These are phyloP conservation scores for Cercospora canescens DNA, from an alignment of 2,329 filamentous ascomycete species.

Conservation along the genomic window DNA sequence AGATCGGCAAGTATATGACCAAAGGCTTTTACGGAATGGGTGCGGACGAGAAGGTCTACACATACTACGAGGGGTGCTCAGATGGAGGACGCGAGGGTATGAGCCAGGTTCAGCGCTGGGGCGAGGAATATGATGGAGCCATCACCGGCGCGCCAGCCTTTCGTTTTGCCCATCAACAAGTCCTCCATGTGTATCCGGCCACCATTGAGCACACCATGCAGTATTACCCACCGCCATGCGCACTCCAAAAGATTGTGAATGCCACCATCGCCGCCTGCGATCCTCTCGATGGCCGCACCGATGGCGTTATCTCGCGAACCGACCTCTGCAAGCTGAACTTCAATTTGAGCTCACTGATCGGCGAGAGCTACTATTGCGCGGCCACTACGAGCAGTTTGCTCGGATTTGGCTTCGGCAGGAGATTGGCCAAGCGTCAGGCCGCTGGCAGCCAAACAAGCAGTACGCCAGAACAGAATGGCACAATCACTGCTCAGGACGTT, in stretches of 20 bases:
- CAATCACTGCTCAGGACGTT: conserved; percentile 29
- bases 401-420: conserved; percentile 13
- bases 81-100: conserved; percentile 52
- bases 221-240: conserved; percentile 47
- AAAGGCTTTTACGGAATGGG: conserved; percentile 37
- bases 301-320: conserved; percentile 53
- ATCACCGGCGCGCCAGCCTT: conserved; percentile 49
- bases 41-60: conserved; percentile 36
- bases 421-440: conserved; percentile 21
- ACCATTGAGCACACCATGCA: conserved; percentile 41
- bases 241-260: conserved; percentile 54
- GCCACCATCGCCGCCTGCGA: conserved; percentile 57
- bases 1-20: conserved; percentile 46
- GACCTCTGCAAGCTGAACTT: conserved; percentile 51
- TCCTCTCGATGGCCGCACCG: conserved; percentile 53
- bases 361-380: conserved; percentile 47
- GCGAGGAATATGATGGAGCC: conserved; percentile 49
- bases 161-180: conserved; percentile 47
- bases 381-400: conserved; percentile 28
- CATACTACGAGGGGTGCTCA: conserved; percentile 53
- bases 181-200: conserved; percentile 43
- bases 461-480: conserved; percentile 31
- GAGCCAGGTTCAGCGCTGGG: conserved; percentile 54
- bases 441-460: conserved; percentile 14
- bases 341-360: conserved; percentile 48